Evolutionary conservation across 2,329 filamentous ascomycete genomes (phyloP).

Genomic region (Cladosporium sp.): DNA sequence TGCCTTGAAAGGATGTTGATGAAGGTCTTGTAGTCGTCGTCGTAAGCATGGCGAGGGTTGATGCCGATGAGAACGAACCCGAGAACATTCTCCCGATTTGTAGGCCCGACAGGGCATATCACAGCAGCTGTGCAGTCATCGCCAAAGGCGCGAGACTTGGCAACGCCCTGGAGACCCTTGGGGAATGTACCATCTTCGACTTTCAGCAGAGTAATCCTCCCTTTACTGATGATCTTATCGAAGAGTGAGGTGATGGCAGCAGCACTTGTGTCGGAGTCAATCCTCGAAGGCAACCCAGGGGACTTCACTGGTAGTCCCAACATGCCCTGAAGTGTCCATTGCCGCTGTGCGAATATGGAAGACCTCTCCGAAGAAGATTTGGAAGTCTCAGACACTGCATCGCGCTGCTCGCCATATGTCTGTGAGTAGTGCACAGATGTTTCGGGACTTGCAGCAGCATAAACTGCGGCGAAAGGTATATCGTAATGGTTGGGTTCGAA

Average conservation of each 20-base stretch:
- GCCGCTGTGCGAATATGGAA: neutral
- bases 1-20: conserved; percentile 35
- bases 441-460: conserved; percentile 9
- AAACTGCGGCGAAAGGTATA: conserved; percentile 22
- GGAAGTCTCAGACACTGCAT: neutral
- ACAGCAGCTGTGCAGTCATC: conserved; percentile 38
- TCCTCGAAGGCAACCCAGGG: conserved; percentile 56
- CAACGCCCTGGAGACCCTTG: conserved; percentile 62
- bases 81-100: conserved; percentile 24
- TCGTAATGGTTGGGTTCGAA: conserved; percentile 22
- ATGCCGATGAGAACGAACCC: conserved; percentile 37
- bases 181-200: conserved; percentile 67
- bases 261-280: conserved; percentile 70
- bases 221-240: conserved; percentile 70
- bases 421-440: neutral
- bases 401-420: neutral
- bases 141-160: conserved; percentile 68
- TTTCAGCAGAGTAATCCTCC: conserved; percentile 67
- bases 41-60: conserved; percentile 40
- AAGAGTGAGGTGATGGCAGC: conserved; percentile 77
- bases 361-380: neutral
- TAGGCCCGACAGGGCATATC: conserved; percentile 38
- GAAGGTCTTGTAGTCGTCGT: conserved; percentile 37
- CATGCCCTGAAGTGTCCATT: conserved; percentile 20
- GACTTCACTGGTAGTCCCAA: conserved; percentile 69